Evolutionary conservation across 2,329 filamentous ascomycete genomes (phyloP).

Genomic region (Pezicula neosporulosa): DNA sequence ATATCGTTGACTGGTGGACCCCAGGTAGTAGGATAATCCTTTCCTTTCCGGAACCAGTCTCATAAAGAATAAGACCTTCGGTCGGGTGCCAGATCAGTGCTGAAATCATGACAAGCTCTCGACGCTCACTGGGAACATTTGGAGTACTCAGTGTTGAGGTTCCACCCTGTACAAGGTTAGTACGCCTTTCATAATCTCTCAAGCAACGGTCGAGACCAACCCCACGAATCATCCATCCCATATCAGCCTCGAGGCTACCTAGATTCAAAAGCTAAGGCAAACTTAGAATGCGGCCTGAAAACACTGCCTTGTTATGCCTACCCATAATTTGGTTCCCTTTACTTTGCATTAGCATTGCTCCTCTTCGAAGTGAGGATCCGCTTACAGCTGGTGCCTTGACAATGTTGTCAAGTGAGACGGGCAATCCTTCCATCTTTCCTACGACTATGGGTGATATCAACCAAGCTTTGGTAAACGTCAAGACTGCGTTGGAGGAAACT

Average conservation of each 20-base stretch:
- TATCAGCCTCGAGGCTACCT: slow-evolving; percentile 1
- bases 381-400: too few relatives aligned
- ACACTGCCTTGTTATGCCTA: too few relatives aligned
- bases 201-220: not conserved
- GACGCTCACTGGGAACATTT: not conserved
- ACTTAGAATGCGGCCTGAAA: not conserved
- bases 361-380: too few relatives aligned
- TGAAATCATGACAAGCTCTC: slow-evolving; percentile 3
- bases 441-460: too few relatives aligned
- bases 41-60: slow-evolving; percentile 6
- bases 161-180: not conserved
- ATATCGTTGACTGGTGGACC: slow-evolving; percentile 30
- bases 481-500: too few relatives aligned
- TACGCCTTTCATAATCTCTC: not conserved
- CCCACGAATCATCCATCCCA: slow-evolving; percentile 1
- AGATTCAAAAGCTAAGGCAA: slow-evolving; percentile 1
- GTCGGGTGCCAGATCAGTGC: slow-evolving; percentile 2
- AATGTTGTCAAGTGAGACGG: too few relatives aligned
- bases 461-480: too few relatives aligned
- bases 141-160: not conserved
- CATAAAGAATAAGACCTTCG: slow-evolving; percentile 3
- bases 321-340: too few relatives aligned
- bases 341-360: too few relatives aligned
- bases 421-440: too few relatives aligned
- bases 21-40: slow-evolving; percentile 20